These are phyloP conservation scores for Cylindrodendrum hubeiense DNA, from an alignment of 2,329 filamentous ascomycete genomes.

Conservation along the genomic window DNA sequence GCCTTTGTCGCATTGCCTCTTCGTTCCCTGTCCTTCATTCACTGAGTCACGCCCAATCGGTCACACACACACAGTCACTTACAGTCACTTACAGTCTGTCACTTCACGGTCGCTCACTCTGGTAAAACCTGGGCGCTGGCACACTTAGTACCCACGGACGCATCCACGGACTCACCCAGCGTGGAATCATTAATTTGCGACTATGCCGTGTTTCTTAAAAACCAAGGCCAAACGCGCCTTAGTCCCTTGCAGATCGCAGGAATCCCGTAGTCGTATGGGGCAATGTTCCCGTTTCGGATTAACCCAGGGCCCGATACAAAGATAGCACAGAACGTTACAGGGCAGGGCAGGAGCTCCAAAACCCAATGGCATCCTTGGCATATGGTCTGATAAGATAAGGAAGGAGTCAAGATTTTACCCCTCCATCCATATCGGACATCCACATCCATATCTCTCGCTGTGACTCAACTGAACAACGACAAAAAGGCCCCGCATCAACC, in stretches of 20 bases:
- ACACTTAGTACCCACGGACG: background rate
- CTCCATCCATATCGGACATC: background rate
- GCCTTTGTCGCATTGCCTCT: background rate
- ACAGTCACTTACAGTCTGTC: too few species aligned
- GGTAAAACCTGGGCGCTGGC: background rate
- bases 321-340: background rate
- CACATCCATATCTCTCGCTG: constrained; percentile 5
- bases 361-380: background rate
- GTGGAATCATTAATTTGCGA: constrained; percentile 12
- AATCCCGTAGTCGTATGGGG: background rate
- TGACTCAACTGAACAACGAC: constrained; percentile 7
- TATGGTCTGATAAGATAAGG: constrained; percentile 9
- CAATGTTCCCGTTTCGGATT: constrained; percentile 4
- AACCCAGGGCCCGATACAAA: background rate
- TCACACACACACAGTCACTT: background rate
- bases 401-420: constrained; percentile 1
- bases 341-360: background rate
- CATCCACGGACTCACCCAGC: background rate
- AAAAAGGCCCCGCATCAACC: constrained; percentile 12
- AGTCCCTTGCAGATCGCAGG: constrained; percentile 3
- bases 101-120: background rate
- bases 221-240: background rate
- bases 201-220: background rate
- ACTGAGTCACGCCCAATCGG: background rate
- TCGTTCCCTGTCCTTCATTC: background rate